Conservation (phyloP, 2,329 filamentous ascomycete genomes). For the Aspergillus bombycis region DNA sequence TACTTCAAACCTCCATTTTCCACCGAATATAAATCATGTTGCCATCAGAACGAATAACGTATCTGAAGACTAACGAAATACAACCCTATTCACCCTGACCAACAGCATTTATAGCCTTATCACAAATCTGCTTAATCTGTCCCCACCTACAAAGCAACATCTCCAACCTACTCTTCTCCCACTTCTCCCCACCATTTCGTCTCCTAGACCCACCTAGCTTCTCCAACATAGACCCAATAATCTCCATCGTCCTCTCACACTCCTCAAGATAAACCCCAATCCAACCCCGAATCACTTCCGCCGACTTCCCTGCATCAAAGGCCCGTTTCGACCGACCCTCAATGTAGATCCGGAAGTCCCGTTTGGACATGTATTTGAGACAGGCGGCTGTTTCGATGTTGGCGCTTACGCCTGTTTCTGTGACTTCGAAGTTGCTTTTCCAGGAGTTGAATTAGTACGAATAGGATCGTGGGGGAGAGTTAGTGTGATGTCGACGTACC, state of each 20-base stretch:
- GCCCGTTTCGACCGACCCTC: slow-evolving; percentile 23
- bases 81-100: not conserved
- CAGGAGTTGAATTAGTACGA: not conserved
- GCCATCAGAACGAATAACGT: not conserved
- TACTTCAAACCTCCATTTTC: not conserved
- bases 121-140: slow-evolving; percentile 35
- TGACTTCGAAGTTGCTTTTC: slow-evolving; percentile 37
- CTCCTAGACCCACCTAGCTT: not conserved
- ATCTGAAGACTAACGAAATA: not conserved
- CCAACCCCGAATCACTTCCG: slow-evolving; percentile 29
- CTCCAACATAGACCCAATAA: slow-evolving; percentile 10
- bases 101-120: slow-evolving; percentile 19
- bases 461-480: not conserved
- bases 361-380: slow-evolving; percentile 32
- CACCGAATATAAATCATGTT: not conserved
- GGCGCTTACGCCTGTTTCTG: slow-evolving; percentile 28
- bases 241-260: slow-evolving; percentile 21
- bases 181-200: not conserved
- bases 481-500: slow-evolving; percentile 20
- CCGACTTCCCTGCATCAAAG: slow-evolving; percentile 25
- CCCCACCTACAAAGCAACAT: slow-evolving; percentile 34
- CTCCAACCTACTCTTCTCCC: slow-evolving; percentile 20
- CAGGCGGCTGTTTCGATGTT: slow-evolving; percentile 35
- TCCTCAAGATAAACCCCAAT: slow-evolving; percentile 32
- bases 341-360: slow-evolving; percentile 34